Evolutionary conservation across 1,284 basidiomycete species (phyloP), one percentile per base, ranked within the genome.

Genomic region (Schizophyllum amplum): DNA sequence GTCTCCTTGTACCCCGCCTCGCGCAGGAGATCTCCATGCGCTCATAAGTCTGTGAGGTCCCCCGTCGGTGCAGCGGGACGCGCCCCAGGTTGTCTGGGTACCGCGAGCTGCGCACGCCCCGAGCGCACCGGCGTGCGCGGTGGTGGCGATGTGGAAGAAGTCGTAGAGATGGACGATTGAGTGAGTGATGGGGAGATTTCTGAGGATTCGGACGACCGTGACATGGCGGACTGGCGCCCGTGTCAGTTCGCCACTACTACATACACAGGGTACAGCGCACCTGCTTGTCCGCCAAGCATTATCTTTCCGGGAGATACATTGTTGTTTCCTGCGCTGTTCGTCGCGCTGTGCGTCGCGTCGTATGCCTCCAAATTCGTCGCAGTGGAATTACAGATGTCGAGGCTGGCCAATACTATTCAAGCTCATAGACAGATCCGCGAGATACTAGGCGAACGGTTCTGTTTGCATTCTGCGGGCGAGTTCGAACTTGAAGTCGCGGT

Each of bases 1-100:
- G 91, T 93, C 68, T 94, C 92, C 69, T 91, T 92, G 76, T 93
- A 94, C 3, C 92, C 92, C 0, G 90, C 90, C 67, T 92, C 87
- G 55, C 82, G 77, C 22, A 94, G 75, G 17, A 94, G 76, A 69
- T 93, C 88, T 92, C 92, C 24, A 94, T 77, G 4, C 84, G 79
- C 60, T 92, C 88, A 63, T 90, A 92, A 11, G 84, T 87, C 59
- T 79, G 80, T 1, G 87, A 88, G n/a, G 79, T 89, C 2, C 87
- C 88, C 56, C 87, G 75, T 24, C 84, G 77, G 64, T 90, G 88
- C 9, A 90, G 72, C 0, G 86, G 87, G 5, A 88, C 82, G 47
- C 83, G 81, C 7, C 78, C 75, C 6, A 87, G 76, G 20, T 70
- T 64, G 33, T 78, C 74, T 3, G 81, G 81, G 63, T 87, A 86